phyloP scores from a whole-genome alignment of 2,329 filamentous ascomycete genomes.

The Cytospora leucostoma region DNA sequence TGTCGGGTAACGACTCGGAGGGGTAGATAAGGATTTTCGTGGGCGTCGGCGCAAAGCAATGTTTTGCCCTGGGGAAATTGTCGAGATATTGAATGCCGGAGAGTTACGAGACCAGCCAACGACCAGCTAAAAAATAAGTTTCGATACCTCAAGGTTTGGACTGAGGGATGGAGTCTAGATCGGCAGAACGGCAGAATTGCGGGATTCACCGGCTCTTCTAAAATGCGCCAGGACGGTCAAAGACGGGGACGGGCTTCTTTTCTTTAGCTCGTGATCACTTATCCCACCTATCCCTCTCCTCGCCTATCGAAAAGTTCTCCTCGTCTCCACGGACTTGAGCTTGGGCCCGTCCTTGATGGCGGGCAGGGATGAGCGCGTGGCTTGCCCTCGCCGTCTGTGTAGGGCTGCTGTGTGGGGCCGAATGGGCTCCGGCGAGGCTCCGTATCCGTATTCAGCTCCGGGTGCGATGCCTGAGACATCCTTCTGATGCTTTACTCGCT shows the following conservation, averaged over 20 bases:
- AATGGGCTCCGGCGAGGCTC: background rate
- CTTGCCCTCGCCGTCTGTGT: background rate
- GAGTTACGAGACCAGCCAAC: background rate
- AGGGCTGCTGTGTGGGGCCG: slow-evolving; percentile 1
- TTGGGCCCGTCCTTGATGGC: background rate
- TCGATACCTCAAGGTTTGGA: background rate
- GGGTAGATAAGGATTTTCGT: background rate
- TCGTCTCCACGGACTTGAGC: background rate
- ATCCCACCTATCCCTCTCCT: background rate
- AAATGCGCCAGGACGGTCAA: background rate
- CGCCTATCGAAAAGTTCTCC: background rate
- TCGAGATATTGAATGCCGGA: background rate
- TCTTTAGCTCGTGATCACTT: background rate
- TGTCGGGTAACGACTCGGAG: slow-evolving; percentile 3
- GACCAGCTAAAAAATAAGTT: background rate
- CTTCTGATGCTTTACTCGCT: background rate
- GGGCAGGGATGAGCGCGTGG: background rate
- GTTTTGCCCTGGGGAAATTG: background rate
- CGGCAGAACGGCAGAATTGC: background rate
- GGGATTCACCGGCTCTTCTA: background rate
- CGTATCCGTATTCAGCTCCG: background rate
- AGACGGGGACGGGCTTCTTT: background rate
- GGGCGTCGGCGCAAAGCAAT: background rate
- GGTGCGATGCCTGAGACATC: background rate
- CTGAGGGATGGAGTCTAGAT: background rate